Base-by-base conservation (phyloP, 164 flowering plant species). In the Vitis riparia region DNA sequence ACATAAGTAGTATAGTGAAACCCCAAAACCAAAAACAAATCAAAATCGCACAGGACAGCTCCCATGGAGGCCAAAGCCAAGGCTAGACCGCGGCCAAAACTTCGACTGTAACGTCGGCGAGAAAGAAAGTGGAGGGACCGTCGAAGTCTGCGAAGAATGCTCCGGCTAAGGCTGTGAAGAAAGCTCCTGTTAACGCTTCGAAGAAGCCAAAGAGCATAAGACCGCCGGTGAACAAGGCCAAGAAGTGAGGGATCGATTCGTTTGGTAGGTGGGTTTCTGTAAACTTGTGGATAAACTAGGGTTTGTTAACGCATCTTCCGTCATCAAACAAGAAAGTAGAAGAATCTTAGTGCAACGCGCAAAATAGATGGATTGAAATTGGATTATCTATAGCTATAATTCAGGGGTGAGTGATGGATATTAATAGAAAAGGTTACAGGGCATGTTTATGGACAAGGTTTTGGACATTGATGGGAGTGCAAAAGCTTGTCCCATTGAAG, bases 191-290 rank as follows among this genome's bases (percentile, higher is more conserved):
- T 23, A 23, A 23, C 27, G 27, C 27, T 23, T 23, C 2, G 27
- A 23, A 23, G 69, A 73, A 61, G 67, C 57, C 68, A 50, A 63
- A 62, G 71, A 73, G 70, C 23, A 51, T 75, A 11, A 81, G 74
- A 66, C 66, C 79, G 13, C 72, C 77, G 72, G 76, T 32, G 50
- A 75, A 71, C 57, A 71, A 71, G 59, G 63, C 50, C 27, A 76
- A 76, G 78, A 67, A 67, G 44, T 52, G 60, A 60, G 4, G 5
- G 17, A 29, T 23, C 48, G 47, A 51, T 56, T 1, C 1, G 16
- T 11, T 19, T 2, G 37, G 4, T 14, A 30, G 53, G 30, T 50
- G 29, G 32, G 30, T 11, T 9, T 51, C 29, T 69, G 71, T 69
- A 69, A 50, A 69, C 50, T 48, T 23, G 50, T 67, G 11, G 55